Percentiles rank a stretch among this genome's conserved stretches.
phyloP scores from a whole-genome alignment of 805 yeast genomes.

The Dipodascopsis tothii region DNA sequence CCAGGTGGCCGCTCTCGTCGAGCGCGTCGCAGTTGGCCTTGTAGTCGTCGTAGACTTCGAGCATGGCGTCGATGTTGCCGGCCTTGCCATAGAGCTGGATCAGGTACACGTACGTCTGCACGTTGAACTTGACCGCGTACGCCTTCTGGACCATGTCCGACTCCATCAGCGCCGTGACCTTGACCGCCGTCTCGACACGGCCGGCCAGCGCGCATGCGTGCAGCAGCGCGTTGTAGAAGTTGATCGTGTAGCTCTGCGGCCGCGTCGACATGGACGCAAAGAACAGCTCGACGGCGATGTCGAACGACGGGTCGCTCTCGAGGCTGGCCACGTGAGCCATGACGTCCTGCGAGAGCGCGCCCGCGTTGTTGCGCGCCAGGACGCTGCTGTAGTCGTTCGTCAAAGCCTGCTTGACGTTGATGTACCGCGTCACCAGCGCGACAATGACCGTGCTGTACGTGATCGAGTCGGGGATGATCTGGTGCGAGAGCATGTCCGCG shows the following conservation, averaged over 20 bases:
- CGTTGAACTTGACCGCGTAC: slow-evolving; percentile 5
- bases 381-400: slow-evolving; percentile 3
- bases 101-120: slow-evolving; percentile 21
- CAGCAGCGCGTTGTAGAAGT: slow-evolving; percentile 22
- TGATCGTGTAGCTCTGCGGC: slow-evolving; percentile 20
- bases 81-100: slow-evolving; percentile 23
- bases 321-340: slow-evolving; percentile 1
- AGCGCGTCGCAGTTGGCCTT: slow-evolving; percentile 9
- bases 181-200: slow-evolving; percentile 5
- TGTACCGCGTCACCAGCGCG: slow-evolving; percentile 9
- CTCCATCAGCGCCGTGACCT: slow-evolving; percentile 11
- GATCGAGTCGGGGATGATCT: slow-evolving; percentile 14
- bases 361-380: slow-evolving; percentile 10
- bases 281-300: slow-evolving; percentile 29
- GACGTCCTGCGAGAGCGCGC: not conserved
- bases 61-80: slow-evolving; percentile 20
- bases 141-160: not conserved
- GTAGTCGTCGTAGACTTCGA: slow-evolving; percentile 22
- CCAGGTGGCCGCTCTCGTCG: slow-evolving; percentile 8
- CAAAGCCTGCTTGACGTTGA: slow-evolving; percentile 1
- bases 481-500: slow-evolving; percentile 11
- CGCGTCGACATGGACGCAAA: slow-evolving; percentile 26
- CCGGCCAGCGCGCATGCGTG: slow-evolving; percentile 16
- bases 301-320: slow-evolving; percentile 18
- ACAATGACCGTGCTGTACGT: slow-evolving; percentile 15